Percentiles rank a stretch among this genome's conserved stretches.
These are phyloP conservation scores for Fusarium sp. DNA, from an alignment of 2,329 filamentous ascomycete species.

Conservation along the genomic window DNA sequence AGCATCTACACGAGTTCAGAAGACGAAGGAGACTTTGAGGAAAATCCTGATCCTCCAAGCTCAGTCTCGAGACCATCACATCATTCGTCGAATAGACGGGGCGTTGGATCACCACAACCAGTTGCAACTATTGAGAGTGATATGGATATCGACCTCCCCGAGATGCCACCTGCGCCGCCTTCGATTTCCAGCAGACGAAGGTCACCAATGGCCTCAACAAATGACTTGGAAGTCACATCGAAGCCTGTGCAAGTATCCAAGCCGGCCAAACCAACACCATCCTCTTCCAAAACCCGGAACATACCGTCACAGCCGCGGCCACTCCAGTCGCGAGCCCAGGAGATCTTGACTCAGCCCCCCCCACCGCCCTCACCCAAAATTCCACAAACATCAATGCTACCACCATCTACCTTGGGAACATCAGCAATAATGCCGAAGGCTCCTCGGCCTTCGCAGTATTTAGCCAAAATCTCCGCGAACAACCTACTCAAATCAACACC, in stretches of 20 bases:
- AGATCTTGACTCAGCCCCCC: slow-evolving; percentile 21
- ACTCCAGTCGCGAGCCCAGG: slow-evolving; percentile 1
- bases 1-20: slow-evolving; percentile 35
- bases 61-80: not conserved
- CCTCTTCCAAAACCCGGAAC: not conserved
- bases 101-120: not conserved
- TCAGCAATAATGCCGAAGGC: slow-evolving; percentile 22
- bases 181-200: not conserved
- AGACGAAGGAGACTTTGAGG: slow-evolving; percentile 2
- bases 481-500: slow-evolving; percentile 18
- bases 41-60: not conserved
- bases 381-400: slow-evolving; percentile 25
- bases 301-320: not conserved
- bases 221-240: not conserved
- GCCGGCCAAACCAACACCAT: not conserved
- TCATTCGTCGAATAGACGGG: not conserved
- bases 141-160: slow-evolving; percentile 31
- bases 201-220: not conserved
- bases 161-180: not conserved
- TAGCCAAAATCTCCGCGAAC: slow-evolving; percentile 31
- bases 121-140: slow-evolving; percentile 12
- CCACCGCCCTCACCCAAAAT: slow-evolving; percentile 32
- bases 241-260: not conserved
- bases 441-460: slow-evolving; percentile 40
- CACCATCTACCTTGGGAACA: slow-evolving; percentile 28